Evolutionary conservation across 75 land plant genomes (phyloP).

Genomic region (Adiantum capillusveneris): DNA sequence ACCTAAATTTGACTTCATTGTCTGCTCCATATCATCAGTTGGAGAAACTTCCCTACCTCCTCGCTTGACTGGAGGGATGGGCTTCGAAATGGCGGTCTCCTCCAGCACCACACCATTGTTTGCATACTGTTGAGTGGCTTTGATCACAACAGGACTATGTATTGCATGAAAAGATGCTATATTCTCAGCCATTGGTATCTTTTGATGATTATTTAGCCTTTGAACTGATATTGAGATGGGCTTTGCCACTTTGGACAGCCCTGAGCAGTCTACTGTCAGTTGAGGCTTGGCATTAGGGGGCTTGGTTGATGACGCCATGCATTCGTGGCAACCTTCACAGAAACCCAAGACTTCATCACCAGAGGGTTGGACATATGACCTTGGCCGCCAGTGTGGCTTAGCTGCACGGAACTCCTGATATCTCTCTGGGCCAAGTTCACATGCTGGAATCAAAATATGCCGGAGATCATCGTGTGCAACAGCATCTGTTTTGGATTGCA

Average conservation of each 20-base stretch:
- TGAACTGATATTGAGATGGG: no score
- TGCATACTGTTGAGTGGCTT: no score
- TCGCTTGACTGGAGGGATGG: neutral
- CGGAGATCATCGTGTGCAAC: neutral
- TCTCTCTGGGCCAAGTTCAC: neutral
- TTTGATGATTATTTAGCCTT: neutral
- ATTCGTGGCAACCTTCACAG: neutral
- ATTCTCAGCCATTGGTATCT: no score
- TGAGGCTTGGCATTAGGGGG: neutral
- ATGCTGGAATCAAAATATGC: neutral
- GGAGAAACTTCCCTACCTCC: neutral
- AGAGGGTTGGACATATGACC: neutral
- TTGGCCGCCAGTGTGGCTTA: neutral
- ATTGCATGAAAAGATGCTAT: no score
- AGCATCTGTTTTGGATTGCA: neutral
- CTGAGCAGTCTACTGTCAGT: neutral
- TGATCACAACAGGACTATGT: no score
- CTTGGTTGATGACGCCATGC: neutral
- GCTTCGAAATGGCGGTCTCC: no score
- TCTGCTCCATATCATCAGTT: neutral
- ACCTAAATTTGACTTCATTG: neutral
- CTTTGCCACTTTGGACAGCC: no score
- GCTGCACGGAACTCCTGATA: neutral
- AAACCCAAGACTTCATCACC: neutral
- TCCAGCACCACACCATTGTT: no score